Evolutionary conservation across 306 rosid genomes (phyloP), one percentile per base, ranked within the genome.

Genomic region (Rubus parviflorus): DNA sequence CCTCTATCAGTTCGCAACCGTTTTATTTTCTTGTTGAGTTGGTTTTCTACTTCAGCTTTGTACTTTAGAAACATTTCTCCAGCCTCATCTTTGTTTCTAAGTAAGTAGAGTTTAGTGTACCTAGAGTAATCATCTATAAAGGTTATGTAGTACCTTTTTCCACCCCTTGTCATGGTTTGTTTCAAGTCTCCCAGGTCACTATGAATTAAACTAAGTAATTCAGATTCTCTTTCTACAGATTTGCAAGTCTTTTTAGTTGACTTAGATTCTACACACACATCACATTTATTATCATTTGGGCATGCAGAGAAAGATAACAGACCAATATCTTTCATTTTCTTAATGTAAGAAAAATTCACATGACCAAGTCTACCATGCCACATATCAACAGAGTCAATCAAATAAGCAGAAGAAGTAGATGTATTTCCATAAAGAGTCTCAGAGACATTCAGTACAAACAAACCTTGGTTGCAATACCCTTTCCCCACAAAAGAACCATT

Each of bases 361-460:
- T 73, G 40, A 38, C 67, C 66, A 9, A 73, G 49, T 54, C 40
- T 40, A 73, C 22, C 65, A 73, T 38, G 76, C 40, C 76, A 73
- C 11, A 73, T 17, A 54, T 40, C 53, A 37, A 54, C 22, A n/a
- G 20, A 73, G 38, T 54, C 67, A 53, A 73, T 52, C 19, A 54
- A 2, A 16, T 71, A 38, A 73, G 38, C 8, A 72, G 22, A 73
- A 54, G 76, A 72, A 41, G 51, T 42, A 20, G 51, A 73, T 73
- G 76, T 52, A 52, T 71, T 51, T 52, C 61, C 66, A 19, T 73
- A 40, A 41, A 73, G 7, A 41, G 22, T 14, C 4, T 51, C 43
- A 23, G 4, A 70, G 17, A 58, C 68, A 74, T 58, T 74, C 19
- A 56, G 30, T 42, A 54, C 20, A 45, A 57, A 57, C 25, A 73